Percentiles rank a stretch among this genome's conserved stretches.
Evolutionary conservation across 2,329 filamentous ascomycete species (phyloP).

Genomic region (Didymella arachidicola): DNA sequence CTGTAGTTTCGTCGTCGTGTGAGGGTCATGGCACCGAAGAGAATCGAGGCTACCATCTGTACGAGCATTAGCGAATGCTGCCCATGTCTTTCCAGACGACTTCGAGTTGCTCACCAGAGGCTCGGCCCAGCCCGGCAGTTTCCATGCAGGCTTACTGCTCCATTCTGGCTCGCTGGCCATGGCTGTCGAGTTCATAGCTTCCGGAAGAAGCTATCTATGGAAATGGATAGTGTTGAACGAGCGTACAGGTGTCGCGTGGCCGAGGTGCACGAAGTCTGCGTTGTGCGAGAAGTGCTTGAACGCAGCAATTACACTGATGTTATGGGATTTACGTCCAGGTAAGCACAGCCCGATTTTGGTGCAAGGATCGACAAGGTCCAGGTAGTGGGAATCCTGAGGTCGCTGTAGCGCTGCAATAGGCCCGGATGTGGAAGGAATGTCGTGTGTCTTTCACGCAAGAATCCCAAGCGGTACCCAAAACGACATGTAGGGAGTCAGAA

Average conservation of each 20-base stretch:
- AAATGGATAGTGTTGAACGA: neutral
- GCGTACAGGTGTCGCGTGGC: conserved; percentile 14
- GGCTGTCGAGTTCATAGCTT: conserved; percentile 20
- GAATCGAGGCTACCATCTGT: conserved; percentile 60
- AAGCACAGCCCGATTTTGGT: conserved; percentile 15
- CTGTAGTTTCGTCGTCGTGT: conserved; percentile 57
- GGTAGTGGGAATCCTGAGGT: conserved; percentile 9
- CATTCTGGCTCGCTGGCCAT: conserved; percentile 39
- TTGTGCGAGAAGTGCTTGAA: neutral
- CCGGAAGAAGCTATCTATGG: neutral
- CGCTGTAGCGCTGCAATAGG: conserved; percentile 9
- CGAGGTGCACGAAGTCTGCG: neutral
- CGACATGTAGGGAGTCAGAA: conserved; percentile 3
- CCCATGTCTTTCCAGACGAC: neutral
- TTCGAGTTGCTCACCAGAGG: conserved; percentile 44
- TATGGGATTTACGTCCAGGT: conserved; percentile 12
- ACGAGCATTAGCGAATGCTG: conserved; percentile 3
- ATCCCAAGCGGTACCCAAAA: neutral
- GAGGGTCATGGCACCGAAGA: conserved; percentile 58
- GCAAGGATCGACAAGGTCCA: conserved; percentile 14
- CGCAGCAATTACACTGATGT: conserved; percentile 4
- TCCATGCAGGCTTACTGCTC: conserved; percentile 54
- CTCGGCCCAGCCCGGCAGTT: conserved; percentile 54
- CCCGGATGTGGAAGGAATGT: conserved; percentile 7
- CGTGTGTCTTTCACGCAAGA: conserved; percentile 3